Percentiles rank a stretch among this genome's conserved stretches.
Evolutionary conservation across 768 basidiomycete genomes (phyloP).

Genomic region (Mycena olivaceomarginata): DNA sequence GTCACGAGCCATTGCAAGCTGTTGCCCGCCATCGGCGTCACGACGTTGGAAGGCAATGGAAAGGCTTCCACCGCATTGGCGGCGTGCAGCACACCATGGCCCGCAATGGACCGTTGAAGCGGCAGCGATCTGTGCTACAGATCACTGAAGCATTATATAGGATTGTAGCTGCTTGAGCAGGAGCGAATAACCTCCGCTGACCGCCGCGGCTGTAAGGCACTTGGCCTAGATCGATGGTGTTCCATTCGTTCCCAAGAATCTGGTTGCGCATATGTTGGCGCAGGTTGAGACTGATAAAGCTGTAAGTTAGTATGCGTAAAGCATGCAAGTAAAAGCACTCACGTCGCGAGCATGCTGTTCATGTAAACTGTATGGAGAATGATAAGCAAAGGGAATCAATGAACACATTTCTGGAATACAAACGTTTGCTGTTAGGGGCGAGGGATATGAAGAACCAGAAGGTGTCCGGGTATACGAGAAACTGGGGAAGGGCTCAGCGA

Average conservation of each 20-base stretch:
- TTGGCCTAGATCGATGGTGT: not conserved
- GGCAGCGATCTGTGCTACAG: no score
- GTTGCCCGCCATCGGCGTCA: no score
- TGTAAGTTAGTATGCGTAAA: not conserved
- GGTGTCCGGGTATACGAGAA: conserved; percentile 31
- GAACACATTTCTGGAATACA: not conserved
- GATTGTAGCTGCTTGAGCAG: no score
- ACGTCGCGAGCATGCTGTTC: conserved; percentile 46
- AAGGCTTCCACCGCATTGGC: no score
- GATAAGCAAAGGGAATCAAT: not conserved
- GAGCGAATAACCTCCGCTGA: no score
- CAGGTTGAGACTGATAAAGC: conserved; percentile 28
- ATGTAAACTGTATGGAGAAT: conserved; percentile 33
- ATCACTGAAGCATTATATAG: no score
- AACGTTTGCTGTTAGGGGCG: conserved; percentile 40
- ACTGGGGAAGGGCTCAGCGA: conserved; percentile 6
- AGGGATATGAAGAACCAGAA: conserved; percentile 43
- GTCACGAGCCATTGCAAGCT: no score
- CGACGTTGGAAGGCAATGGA: no score
- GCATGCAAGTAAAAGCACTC: not conserved
- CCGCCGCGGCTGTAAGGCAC: not conserved
- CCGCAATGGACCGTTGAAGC: no score
- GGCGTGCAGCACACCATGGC: no score
- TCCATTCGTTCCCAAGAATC: not conserved
- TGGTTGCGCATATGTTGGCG: conserved; percentile 27